Percentiles rank a stretch among this genome's conserved stretches.
These are phyloP conservation scores for Myxozyma kluyveri DNA, from an alignment of 805 yeast species.

Conservation along the genomic window DNA sequence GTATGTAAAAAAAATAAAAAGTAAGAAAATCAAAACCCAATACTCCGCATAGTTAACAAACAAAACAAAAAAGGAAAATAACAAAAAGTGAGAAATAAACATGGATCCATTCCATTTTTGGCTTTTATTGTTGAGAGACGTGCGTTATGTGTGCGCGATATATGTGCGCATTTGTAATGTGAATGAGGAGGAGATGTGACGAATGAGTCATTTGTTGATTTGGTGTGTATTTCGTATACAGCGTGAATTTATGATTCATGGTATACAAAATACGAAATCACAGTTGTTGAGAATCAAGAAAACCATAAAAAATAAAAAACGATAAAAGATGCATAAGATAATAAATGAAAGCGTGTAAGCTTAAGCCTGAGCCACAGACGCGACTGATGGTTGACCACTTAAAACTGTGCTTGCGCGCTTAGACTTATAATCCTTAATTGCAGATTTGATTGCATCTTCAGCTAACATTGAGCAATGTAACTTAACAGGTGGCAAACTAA, in stretches of 20 bases:
- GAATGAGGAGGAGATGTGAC: background rate
- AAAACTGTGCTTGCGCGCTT: constrained; percentile 55
- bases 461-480: constrained; percentile 98
- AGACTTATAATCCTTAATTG: constrained; percentile 88
- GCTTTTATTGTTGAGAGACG: constrained; percentile 1
- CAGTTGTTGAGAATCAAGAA: too few species aligned
- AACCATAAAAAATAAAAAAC: too few species aligned
- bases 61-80: background rate
- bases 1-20: background rate
- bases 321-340: too few species aligned
- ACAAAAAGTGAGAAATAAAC: background rate
- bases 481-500: constrained; percentile 94
- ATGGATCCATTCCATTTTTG: constrained; percentile 7
- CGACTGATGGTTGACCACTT: background rate
- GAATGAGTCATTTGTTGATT: constrained; percentile 1
- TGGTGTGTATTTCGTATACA: too few species aligned
- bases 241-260: too few species aligned
- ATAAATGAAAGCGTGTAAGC: background rate
- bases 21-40: background rate
- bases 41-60: constrained; percentile 1
- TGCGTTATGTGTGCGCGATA: too few species aligned
- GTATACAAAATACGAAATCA: too few species aligned
- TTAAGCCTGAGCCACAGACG: background rate
- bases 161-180: background rate
- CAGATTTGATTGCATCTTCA: constrained; percentile 97